Conservation (phyloP, 2,329 filamentous ascomycete genomes). For the Acrocalymma vagum region DNA sequence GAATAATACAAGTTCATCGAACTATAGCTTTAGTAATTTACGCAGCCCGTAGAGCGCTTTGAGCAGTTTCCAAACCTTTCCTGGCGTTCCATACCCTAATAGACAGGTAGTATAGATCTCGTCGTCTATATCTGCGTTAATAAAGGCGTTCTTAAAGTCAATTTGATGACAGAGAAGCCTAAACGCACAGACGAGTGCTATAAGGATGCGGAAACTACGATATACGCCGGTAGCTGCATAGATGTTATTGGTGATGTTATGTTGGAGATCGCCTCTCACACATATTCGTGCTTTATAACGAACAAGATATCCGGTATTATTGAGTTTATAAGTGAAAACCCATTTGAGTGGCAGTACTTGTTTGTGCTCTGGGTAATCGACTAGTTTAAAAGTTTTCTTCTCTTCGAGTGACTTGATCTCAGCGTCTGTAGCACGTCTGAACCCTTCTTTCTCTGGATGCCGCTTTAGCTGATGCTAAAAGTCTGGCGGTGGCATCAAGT, state of each 20-base stretch:
- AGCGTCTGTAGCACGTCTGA: no score
- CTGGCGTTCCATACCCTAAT: background rate
- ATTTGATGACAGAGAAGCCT: constrained; percentile 13
- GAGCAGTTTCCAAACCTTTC: constrained; percentile 1
- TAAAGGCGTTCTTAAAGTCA: constrained; percentile 17
- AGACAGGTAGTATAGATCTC: constrained; percentile 8
- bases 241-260: constrained; percentile 5
- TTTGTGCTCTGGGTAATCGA: no score
- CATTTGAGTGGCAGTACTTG: constrained; percentile 6
- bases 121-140: constrained; percentile 14
- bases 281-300: constrained; percentile 16
- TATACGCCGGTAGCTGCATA: constrained; percentile 14
- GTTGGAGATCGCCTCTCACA: constrained; percentile 18
- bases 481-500: no score
- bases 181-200: constrained; percentile 11
- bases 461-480: no score
- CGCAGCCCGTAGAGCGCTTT: constrained; percentile 14
- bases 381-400: no score
- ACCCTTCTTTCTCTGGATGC: no score
- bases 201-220: constrained; percentile 10
- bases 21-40: constrained; percentile 14
- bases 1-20: constrained; percentile 9
- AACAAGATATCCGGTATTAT: constrained; percentile 9
- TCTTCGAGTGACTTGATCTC: no score
- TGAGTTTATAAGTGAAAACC: constrained; percentile 20